Evolutionary conservation across 1,139 yeast genomes (phyloP).

Genomic region (Geotrichum carabidarum): DNA sequence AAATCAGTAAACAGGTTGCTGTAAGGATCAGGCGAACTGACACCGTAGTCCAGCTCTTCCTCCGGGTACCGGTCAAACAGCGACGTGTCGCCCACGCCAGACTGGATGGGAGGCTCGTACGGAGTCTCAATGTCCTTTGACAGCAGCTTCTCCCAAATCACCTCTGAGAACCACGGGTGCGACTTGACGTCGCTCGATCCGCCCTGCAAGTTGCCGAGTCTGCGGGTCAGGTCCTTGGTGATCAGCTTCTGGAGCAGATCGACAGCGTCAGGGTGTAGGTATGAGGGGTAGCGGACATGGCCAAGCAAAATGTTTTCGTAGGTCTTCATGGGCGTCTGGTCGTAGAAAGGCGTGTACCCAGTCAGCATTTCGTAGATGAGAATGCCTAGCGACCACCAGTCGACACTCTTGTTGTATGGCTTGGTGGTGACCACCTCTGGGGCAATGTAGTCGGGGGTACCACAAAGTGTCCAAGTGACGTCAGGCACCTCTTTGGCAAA

Average conservation of each 20-base stretch:
- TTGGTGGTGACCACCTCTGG: constrained; percentile 96
- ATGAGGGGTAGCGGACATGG: constrained; percentile 77
- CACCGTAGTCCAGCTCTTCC: constrained; percentile 83
- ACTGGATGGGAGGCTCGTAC: constrained; percentile 95
- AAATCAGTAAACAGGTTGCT: constrained; percentile 70
- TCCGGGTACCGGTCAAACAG: constrained; percentile 93
- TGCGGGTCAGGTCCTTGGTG: constrained; percentile 79
- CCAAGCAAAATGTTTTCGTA: constrained; percentile 90
- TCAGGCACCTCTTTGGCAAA: constrained; percentile 93
- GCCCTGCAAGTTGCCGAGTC: constrained; percentile 84
- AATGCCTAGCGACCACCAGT: constrained; percentile 98
- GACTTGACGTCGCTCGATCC: constrained; percentile 84
- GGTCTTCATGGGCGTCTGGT: constrained; percentile 92
- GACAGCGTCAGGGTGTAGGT: constrained; percentile 78
- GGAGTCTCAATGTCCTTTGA: constrained; percentile 93
- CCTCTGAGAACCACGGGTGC: constrained; percentile 94
- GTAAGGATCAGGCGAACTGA: constrained; percentile 74
- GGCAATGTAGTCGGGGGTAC: constrained; percentile 93
- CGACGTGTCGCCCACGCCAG: constrained; percentile 93
- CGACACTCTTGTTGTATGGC: constrained; percentile 93
- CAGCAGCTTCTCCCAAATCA: constrained; percentile 88
- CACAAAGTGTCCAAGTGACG: constrained; percentile 92
- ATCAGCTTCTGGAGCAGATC: constrained; percentile 74
- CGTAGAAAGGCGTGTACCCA: constrained; percentile 97
- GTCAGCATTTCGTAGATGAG: constrained; percentile 92